Base-by-base conservation (phyloP, 495 filamentous ascomycete genomes). In the Podospora didyma region DNA sequence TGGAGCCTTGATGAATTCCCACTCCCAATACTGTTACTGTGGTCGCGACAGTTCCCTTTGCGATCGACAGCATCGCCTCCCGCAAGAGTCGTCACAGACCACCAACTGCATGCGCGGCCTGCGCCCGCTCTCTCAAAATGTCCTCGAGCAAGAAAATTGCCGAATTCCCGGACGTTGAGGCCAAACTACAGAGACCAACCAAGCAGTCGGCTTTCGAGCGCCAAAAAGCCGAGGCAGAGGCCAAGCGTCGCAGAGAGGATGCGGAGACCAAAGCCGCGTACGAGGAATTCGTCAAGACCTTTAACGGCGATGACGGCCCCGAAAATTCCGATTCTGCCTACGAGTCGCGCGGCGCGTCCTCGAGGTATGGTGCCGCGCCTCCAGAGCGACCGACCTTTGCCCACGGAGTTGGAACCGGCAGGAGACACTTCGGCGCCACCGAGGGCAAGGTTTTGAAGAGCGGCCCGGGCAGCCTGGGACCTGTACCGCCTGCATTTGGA, bases 201-300 rank as follows among this genome's bases (percentile, higher is more conserved):
- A 95, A 92, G 72, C 91, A 96, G 68, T 95, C 91, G 12, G 82
- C 90, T 31, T 97, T 96, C 73, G 93, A 97, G 73, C 86, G 87
- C 53, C 89, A 94, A 62, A 94, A 92, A 75, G 89, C 89, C 39
- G 92, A 96, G 68, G 92, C 89, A 31, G 90, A 96, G 76, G 93
- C 90, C 16, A 97, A 97, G 72, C 87, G 89, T 34, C 80, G 83
- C 61, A 82, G 90, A 54, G 93, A 96, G 71, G 87, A 87, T 67
- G 89, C 86, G 57, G 93, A 96, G 70, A 96, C 89, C 19, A 90
- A 89, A 34, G 93, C 92, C 9, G 93, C 90, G 14, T 89, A 90
- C 67, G 85, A 95, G 56, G 89, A 93, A 59, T 96, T 96, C 67
- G 85, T 94, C 57, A 93, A 94, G 65, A 90, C 86, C 22, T 96